Base-by-base conservation (phyloP, 345 rosid species). In the Eucalyptus marginata region DNA sequence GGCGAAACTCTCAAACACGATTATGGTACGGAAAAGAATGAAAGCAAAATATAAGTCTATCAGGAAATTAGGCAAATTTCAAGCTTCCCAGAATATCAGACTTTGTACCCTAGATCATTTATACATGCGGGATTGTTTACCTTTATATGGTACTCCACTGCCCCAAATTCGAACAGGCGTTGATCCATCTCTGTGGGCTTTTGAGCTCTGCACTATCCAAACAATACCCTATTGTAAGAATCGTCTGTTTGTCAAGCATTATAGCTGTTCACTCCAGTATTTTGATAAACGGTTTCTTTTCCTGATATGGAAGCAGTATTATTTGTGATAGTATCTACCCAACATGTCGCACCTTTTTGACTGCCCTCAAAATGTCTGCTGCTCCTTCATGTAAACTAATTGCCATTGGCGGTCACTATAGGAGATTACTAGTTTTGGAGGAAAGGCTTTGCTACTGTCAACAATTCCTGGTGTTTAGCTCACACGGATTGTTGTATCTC, bases 71-170 rank as follows among this genome's bases (percentile, higher is more conserved):
- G 27, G 66, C 36, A 7, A 52, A 43, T 52, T 59, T 25, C n/a
- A 87, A 33, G 54, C 87, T 86, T 49, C 59, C 36, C 51, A 40
- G 40, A 13, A 49, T 49, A 44, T 52, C 52, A 86, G 10, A 52
- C 87, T 86, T 86, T 16, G 87, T 20, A 40, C 46, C 40, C 83
- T 76, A 58, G 25, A 86, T 27, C 40, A 17, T 86, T 25, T 22
- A 18, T 36, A 71, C 47, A 71, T 20, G 83, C 47, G 29, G 4
- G 87, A 81, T 33, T 86, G 47, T 56, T 91, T 90, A 96, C 99
- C 98, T 93, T 93, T 89, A 97, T 84, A 87, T 95, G 96, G 93
- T 97, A 97, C 89, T 94, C 96, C 58, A 95, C 95, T 20, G 96
- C 95, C 84, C 98, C 98, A 86, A 97, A 95, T 89, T 95, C 97